A percentile compares a stretch with the other conserved stretches of the same genome.
Conservation (phyloP, 192 early-diverging fungal species). For the Podila minutissima region DNA sequence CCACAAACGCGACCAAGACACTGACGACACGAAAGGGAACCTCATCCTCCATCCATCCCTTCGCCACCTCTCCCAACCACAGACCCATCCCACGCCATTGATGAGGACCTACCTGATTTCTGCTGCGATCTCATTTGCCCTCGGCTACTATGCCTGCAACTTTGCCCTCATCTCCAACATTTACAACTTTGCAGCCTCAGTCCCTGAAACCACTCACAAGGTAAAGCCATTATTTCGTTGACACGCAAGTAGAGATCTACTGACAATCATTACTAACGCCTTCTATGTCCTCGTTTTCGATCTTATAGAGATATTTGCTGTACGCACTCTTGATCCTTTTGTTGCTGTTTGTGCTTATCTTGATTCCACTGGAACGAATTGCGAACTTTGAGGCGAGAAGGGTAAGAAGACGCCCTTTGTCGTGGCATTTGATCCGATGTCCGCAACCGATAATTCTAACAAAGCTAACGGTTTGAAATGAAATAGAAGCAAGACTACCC, state of each 20-base stretch:
- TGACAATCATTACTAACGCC: neutral
- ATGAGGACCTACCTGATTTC: conserved; percentile 52
- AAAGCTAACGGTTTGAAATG: neutral
- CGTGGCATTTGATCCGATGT: neutral
- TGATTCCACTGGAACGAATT: conserved; percentile 57
- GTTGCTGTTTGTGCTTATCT: conserved; percentile 52
- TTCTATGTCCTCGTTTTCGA: neutral
- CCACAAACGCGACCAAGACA: neutral
- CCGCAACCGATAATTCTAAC: neutral
- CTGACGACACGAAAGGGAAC: neutral
- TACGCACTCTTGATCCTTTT: conserved; percentile 52
- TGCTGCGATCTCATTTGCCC: conserved; percentile 38
- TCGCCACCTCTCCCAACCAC: neutral
- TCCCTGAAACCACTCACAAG: conserved; percentile 48
- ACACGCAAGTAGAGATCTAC: too few relatives aligned
- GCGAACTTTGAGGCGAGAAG: conserved; percentile 58
- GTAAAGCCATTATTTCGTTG: neutral
- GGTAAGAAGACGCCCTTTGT: conserved; percentile 19
- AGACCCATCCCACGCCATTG: neutral
- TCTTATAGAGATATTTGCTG: conserved; percentile 47
- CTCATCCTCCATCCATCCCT: neutral
- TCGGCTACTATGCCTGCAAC: conserved; percentile 52
- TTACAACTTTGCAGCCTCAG: conserved; percentile 45
- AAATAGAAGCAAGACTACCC: conserved; percentile 57
- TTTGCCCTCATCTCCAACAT: conserved; percentile 49